Evolutionary conservation across 148 eudicot genomes (phyloP).

Genomic region (Simmondsia chinensis): DNA sequence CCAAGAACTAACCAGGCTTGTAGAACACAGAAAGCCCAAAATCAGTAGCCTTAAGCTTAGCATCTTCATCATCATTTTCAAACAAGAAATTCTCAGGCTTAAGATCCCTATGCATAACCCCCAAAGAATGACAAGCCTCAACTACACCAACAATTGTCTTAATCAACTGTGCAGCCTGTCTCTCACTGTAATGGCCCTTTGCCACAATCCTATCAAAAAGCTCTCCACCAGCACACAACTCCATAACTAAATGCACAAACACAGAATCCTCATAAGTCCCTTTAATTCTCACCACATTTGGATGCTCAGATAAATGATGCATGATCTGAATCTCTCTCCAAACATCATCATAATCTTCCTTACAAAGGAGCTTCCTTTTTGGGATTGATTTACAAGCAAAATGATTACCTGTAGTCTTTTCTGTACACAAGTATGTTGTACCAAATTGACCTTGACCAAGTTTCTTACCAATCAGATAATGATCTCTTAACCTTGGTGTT

Average conservation of each 20-base stretch:
- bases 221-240: slow-evolving; percentile 67
- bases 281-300: slow-evolving; percentile 49
- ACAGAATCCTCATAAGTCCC: slow-evolving; percentile 64
- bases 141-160: slow-evolving; percentile 66
- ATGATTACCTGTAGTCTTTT: slow-evolving; percentile 29
- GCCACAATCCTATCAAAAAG: slow-evolving; percentile 65
- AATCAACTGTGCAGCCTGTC: slow-evolving; percentile 44
- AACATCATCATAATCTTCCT: slow-evolving; percentile 66
- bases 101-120: slow-evolving; percentile 78
- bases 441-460: slow-evolving; percentile 78
- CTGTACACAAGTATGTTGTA: slow-evolving; percentile 48
- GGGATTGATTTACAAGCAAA: slow-evolving; percentile 81
- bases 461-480: slow-evolving; percentile 45
- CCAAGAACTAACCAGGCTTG: slow-evolving; percentile 53
- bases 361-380: slow-evolving; percentile 48
- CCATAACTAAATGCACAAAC: slow-evolving; percentile 70
- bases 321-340: slow-evolving; percentile 81
- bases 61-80: slow-evolving; percentile 47
- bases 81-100: slow-evolving; percentile 81
- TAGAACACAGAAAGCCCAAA: slow-evolving; percentile 65
- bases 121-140: slow-evolving; percentile 72
- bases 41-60: slow-evolving; percentile 65
- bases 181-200: slow-evolving; percentile 68
- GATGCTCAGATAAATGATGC: slow-evolving; percentile 63
- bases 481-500: slow-evolving; percentile 52